These are phyloP conservation scores for Groenewaldozyma auringiensis DNA, from an alignment of 1,139 yeast genomes.

Conservation along the genomic window DNA sequence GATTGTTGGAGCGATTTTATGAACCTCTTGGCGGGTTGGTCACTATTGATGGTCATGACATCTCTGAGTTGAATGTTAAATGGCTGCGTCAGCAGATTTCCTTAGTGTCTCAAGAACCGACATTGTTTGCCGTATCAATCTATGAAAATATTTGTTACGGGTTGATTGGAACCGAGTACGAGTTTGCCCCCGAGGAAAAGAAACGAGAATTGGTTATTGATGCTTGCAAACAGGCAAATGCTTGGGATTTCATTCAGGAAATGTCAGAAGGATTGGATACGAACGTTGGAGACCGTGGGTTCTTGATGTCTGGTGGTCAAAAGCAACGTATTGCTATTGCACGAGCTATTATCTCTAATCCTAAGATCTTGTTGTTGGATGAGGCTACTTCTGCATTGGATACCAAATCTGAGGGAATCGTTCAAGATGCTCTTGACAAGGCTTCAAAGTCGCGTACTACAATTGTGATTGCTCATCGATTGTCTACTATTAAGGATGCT, in stretches of 20 bases:
- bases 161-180: slow-evolving; percentile 45
- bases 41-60: slow-evolving; percentile 57
- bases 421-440: slow-evolving; percentile 46
- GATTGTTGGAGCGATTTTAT: slow-evolving; percentile 65
- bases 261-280: slow-evolving; percentile 43
- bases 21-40: slow-evolving; percentile 54
- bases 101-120: slow-evolving; percentile 85
- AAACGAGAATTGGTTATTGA: slow-evolving; percentile 29
- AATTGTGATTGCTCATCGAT: slow-evolving; percentile 69
- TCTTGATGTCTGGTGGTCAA: slow-evolving; percentile 71
- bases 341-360: slow-evolving; percentile 62
- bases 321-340: slow-evolving; percentile 87
- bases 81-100: slow-evolving; percentile 71
- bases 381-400: slow-evolving; percentile 81
- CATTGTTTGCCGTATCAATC: slow-evolving; percentile 69
- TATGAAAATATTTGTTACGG: slow-evolving; percentile 77
- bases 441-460: slow-evolving; percentile 63
- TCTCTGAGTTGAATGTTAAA: slow-evolving; percentile 57
- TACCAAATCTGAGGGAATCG: slow-evolving; percentile 52
- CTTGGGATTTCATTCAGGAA: slow-evolving; percentile 35
- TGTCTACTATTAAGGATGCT: slow-evolving; percentile 58
- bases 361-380: slow-evolving; percentile 55
- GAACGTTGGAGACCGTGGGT: slow-evolving; percentile 48
- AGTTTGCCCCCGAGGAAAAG: slow-evolving; percentile 33
- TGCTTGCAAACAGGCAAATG: slow-evolving; percentile 36